phyloP scores from a whole-genome alignment of 805 yeast genomes.

The Babjeviella inositovora region DNA sequence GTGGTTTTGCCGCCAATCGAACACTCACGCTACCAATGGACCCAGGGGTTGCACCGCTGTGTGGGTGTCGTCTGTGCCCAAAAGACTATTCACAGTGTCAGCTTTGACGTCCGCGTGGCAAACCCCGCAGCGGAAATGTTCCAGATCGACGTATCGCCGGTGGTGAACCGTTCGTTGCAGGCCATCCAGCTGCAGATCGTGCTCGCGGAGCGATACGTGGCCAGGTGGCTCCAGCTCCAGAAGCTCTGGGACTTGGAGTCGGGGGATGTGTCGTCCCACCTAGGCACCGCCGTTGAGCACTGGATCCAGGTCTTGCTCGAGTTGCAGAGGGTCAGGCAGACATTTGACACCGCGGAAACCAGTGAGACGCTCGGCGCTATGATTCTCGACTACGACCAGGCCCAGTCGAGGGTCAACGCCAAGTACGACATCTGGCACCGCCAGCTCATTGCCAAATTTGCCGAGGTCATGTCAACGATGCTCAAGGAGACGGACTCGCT shows the following conservation, averaged over 20 bases:
- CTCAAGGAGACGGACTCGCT: conserved; percentile 12
- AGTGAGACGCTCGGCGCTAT: conserved; percentile 19
- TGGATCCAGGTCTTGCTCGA: conserved; percentile 36
- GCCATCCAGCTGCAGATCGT: conserved; percentile 14
- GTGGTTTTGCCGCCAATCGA: conserved; percentile 21
- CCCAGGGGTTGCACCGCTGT: conserved; percentile 8
- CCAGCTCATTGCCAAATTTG: conserved; percentile 21
- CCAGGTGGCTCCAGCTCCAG: conserved; percentile 39
- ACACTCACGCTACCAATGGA: conserved; percentile 12
- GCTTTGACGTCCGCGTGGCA: conserved; percentile 6
- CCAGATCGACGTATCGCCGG: conserved; percentile 2
- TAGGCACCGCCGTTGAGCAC: conserved; percentile 14
- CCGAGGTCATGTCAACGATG: conserved; percentile 13
- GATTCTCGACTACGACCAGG: conserved; percentile 28
- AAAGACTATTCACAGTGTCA: conserved; percentile 6
- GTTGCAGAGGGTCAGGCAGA: conserved; percentile 19
- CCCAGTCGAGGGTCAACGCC: conserved; percentile 31
- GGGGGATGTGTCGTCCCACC: conserved; percentile 15
- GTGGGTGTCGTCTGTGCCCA: conserved; percentile 9
- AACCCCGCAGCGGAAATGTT: neutral
- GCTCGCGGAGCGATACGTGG: conserved; percentile 17
- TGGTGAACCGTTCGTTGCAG: conserved; percentile 7
- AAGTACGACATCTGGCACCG: conserved; percentile 48
- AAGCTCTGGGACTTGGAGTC: conserved; percentile 40
- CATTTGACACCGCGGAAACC: conserved; percentile 34